Evolutionary conservation across 352 stramenopile species (phyloP).

Genomic region (Globisporangium orthogonon): DNA sequence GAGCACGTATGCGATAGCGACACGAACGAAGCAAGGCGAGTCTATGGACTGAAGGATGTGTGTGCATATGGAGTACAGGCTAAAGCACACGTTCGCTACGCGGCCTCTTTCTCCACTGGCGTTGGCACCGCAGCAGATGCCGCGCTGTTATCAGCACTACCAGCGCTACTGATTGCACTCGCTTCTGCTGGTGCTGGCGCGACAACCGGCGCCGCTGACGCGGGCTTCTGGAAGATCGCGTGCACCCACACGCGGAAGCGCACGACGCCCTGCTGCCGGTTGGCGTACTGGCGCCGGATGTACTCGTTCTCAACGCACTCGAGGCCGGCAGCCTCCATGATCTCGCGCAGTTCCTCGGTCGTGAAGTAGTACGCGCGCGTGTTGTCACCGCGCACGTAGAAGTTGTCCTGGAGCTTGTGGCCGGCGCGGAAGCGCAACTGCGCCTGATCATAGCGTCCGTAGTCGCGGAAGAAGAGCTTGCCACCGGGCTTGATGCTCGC

Average conservation of each 20-base stretch:
- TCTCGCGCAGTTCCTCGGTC: constrained; percentile 61
- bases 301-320: constrained; percentile 75
- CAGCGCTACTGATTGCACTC: not conserved
- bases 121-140: no score
- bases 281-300: constrained; percentile 84
- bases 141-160: no score
- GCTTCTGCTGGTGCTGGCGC: not conserved
- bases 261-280: constrained; percentile 79
- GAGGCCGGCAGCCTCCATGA: constrained; percentile 58
- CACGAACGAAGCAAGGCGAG: not conserved
- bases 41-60: not conserved
- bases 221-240: constrained; percentile 76
- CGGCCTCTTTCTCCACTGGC: no score
- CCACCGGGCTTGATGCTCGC: constrained; percentile 67
- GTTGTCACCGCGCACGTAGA: constrained; percentile 94
- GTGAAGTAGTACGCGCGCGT: constrained; percentile 96
- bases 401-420: constrained; percentile 91
- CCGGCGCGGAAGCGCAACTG: constrained; percentile 90
- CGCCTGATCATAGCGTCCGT: constrained; percentile 93
- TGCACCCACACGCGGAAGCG: constrained; percentile 88
- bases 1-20: not conserved
- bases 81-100: no score
- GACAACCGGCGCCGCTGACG: constrained; percentile 6
- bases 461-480: constrained; percentile 93
- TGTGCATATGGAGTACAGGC: no score